Base-by-base conservation (phyloP, 306 rosid genomes). In the Begonia masoniana region DNA sequence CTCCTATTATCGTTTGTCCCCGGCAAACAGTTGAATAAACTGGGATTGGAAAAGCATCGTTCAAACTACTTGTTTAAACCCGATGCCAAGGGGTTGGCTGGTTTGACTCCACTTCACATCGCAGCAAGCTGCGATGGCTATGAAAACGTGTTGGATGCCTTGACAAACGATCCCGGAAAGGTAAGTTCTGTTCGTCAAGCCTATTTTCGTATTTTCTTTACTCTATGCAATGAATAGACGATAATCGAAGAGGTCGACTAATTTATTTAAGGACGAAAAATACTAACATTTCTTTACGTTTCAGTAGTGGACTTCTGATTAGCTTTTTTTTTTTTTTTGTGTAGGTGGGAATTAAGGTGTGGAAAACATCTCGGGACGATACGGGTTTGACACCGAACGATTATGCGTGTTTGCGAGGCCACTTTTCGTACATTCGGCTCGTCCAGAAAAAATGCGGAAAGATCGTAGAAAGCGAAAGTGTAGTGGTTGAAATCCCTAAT, bases 151-250 rank as follows among this genome's bases (percentile, higher is more conserved):
- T 68, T 89, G 58, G 97, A 89, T 62, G 95, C 95, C 10, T 82
- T 89, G 60, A 85, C 83, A 0, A 75, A 82, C 67, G 97, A 89
- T 70, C 95, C 91, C 45, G 94, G 87, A 78, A 67, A 62, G 97
- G 97, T 88, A 72, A 62, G 9, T 31, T 31, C 39, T 31, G 39
- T 6, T 1, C 3, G 4, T 26, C 35, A 3, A 26, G 35, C 35
- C 6, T 26, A 26, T 26, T 26, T 26, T 26, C 6, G 35, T 6
- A 62, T 57, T 52, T 51, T 43, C 35, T 26, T 26, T 26, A 26
- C 4, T 26, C 35, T 26, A 26, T 26, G 35, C 35, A 26, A 26
- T 6, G 15, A 58, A 45, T 23, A 14, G 10, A 14, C 8, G 14
- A 53, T 47, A 26, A 26, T 11, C 41, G 35, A 15, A 58, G 16